Base-by-base conservation (phyloP, 768 basidiomycete genomes). In the Boletus insuetus region DNA sequence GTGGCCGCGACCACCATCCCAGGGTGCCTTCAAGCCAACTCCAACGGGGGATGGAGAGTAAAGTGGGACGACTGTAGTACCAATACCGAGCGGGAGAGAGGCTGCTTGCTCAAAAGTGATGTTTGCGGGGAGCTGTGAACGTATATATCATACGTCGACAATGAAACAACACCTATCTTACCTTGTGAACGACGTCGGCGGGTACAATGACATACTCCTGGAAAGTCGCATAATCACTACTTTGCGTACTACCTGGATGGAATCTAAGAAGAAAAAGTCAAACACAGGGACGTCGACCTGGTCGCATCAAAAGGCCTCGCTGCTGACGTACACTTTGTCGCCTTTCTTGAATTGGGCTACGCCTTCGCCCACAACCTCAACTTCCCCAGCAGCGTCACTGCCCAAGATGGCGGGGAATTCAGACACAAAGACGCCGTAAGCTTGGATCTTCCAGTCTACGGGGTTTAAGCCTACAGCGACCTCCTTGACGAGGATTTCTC, bases 401-500 rank as follows among this genome's bases (percentile, higher is more conserved):
- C 76, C 79, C 31, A 74, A 47, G 43, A 77, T 59, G 16, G 64
- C 61, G 1, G 79, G 79, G 53, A 55, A 81, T 4, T 64, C 17
- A 3, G 48, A 13, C 9, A 24, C 40, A 16, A 53, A 2, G 19
- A 46, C 0, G 6, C 58, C 54, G 2, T 38, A 19, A 5, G 42
- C 22, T 49, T 59, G 67, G 9, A 68, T 58, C 48, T 63, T 70
- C 67, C 67, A 68, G 51, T 83, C 80, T 10, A 73, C 58, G 6
- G 81, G 81, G 56, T 82, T 80, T 20, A 82, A 56, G 10, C 69
- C 73, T 0, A 76, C 69, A 2, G 80, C 63, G 34, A 69, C 53
- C 34, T 78, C 63, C 58, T 75, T 77, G 59, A 81, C 67, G 43
- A 81, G 69, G 34, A 82, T 49, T 49, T 81, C 77, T 24, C 74